Percentiles rank a stretch among this genome's conserved stretches.
These are phyloP conservation scores for Lepiota venenata DNA, from an alignment of 768 basidiomycete genomes.

Conservation along the genomic window DNA sequence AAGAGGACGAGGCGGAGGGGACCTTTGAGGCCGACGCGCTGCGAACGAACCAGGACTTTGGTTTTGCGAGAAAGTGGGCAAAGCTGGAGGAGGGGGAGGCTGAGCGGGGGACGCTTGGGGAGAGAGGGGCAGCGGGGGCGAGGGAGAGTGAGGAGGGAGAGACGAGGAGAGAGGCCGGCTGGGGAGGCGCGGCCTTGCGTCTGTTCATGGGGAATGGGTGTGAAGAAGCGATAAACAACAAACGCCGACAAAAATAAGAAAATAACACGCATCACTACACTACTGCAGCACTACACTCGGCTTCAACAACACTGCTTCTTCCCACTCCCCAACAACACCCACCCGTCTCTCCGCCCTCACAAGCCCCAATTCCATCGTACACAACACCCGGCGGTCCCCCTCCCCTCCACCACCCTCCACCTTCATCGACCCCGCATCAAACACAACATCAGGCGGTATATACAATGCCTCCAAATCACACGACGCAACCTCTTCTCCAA, in stretches of 20 bases:
- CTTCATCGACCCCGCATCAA: slow-evolving; percentile 41
- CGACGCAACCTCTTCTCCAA: slow-evolving; percentile 56
- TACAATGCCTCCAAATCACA: slow-evolving; percentile 54
- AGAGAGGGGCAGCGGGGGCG: slow-evolving; percentile 22
- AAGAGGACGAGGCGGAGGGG: slow-evolving; percentile 19
- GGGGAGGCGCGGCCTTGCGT: slow-evolving; percentile 28
- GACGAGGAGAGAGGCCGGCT: slow-evolving; percentile 16
- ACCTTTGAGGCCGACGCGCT: slow-evolving; percentile 53
- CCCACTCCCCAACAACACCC: slow-evolving; percentile 44
- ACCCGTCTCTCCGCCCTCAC: slow-evolving; percentile 34
- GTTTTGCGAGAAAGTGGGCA: slow-evolving; percentile 61
- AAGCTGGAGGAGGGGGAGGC: slow-evolving; percentile 64
- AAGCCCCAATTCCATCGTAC: slow-evolving; percentile 57
- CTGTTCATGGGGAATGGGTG: slow-evolving; percentile 27
- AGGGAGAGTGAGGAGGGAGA: slow-evolving; percentile 17
- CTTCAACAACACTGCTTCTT: slow-evolving; percentile 44
- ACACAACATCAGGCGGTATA: slow-evolving; percentile 37
- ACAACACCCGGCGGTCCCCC: slow-evolving; percentile 36
- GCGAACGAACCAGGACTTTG: slow-evolving; percentile 70
- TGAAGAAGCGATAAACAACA: too few species aligned
- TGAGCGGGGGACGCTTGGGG: slow-evolving; percentile 48
- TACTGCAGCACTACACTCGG: slow-evolving; percentile 53
- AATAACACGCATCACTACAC: slow-evolving; percentile 26
- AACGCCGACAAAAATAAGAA: too few species aligned
- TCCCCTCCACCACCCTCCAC: slow-evolving; percentile 27